A percentile compares a stretch with the other conserved stretches of the same genome.
phyloP scores from a whole-genome alignment of 176 grass and related monocot genomes.

The Canna indica region DNA sequence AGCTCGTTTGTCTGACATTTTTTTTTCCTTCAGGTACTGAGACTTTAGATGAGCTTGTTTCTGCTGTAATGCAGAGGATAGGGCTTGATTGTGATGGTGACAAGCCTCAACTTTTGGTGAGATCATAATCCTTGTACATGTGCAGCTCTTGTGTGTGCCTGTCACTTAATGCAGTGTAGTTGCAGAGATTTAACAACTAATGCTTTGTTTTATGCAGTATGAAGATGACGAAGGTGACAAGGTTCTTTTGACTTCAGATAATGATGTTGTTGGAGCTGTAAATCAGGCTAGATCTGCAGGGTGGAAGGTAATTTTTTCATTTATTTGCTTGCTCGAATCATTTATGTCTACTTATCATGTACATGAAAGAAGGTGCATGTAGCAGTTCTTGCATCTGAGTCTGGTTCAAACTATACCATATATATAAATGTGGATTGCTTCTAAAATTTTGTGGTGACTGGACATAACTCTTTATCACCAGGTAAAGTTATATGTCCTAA shows the following conservation, averaged over 20 bases:
- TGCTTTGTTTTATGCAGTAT: constrained; percentile 45
- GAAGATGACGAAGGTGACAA: constrained; percentile 92
- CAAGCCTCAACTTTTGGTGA: constrained; percentile 79
- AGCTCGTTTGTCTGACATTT: constrained; percentile 6
- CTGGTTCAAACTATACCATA: too few species aligned
- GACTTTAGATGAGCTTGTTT: constrained; percentile 53
- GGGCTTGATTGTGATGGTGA: constrained; percentile 38
- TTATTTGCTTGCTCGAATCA: background rate
- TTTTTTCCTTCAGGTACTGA: constrained; percentile 39
- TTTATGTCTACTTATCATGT: background rate
- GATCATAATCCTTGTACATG: background rate
- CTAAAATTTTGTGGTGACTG: too few species aligned
- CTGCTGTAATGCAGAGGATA: constrained; percentile 54
- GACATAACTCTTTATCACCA: too few species aligned
- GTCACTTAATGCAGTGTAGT: background rate
- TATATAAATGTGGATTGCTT: too few species aligned
- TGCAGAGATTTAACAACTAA: background rate
- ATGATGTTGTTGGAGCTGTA: constrained; percentile 66
- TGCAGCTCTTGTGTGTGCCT: background rate
- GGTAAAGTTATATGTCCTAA: too few species aligned
- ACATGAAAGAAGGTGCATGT: background rate
- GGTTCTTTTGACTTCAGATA: constrained; percentile 65
- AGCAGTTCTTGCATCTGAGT: too few species aligned
- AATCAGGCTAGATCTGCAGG: constrained; percentile 68
- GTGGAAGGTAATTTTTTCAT: constrained; percentile 48